Evolutionary conservation across 352 stramenopile genomes (phyloP), one percentile per base, ranked within the genome.

Genomic region (Globisporangium viniferum): DNA sequence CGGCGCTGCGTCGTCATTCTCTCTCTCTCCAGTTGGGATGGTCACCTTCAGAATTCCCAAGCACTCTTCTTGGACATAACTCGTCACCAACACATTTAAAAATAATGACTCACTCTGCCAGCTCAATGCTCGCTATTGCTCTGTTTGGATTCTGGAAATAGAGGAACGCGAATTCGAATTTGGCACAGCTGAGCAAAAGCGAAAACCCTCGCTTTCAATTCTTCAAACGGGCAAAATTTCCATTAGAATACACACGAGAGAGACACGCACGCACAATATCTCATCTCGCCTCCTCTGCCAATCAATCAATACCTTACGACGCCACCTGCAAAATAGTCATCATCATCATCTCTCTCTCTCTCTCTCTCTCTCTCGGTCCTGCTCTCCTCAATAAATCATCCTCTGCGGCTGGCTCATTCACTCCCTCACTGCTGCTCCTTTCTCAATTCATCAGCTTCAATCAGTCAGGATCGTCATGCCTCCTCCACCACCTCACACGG

Each of bases 311-410:
- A 15, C 6, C 15, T 31, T n/a, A 27, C 54, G 14, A 35, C 53
- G 27, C 27, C 27, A 35, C 55, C 31, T 61, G 55, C 31, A 61
- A 60, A 61, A 46, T 46, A 46, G 55, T 61, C 36, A 14, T 18
- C 36, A 14, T 18, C 36, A 18, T 15, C 12, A 14, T 41, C 35
- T 41, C 35, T 41, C 24, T 24, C 24, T 24, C 24, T 24, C 24
- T 24, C 24, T 24, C 24, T 24, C 24, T 24, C 24, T 27, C 20
- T 36, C 18, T 61, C 18, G 18, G 7, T 55, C 48, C 9, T 55
- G 7, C 15, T 55, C 48, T n/a, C 10, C 31, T 31, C 39, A n/a
- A 61, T 61, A 61, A 61, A 61, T 61, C 55, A 61, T 36, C 55
- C 8, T 31, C 31, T 5, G 8, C 7, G 7, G 15, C 31, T 20